Evolutionary conservation across 2,329 filamentous ascomycete genomes (phyloP).

Genomic region (Huntiella abstrusa): DNA sequence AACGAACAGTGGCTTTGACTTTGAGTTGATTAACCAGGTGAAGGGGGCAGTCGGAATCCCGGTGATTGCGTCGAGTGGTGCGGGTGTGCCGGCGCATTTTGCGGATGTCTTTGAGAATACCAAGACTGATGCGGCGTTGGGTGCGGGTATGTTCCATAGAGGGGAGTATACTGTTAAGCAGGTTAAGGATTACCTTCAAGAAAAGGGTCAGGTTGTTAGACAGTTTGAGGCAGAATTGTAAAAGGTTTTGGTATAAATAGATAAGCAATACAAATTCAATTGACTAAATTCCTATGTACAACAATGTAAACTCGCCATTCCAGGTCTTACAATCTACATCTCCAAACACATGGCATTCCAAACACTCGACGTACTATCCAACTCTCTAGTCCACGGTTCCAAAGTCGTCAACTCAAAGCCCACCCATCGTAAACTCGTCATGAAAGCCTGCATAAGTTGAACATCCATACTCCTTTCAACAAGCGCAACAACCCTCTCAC

Average conservation of each 20-base stretch:
- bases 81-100: conserved; percentile 76
- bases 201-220: conserved; percentile 58
- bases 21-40: conserved; percentile 76
- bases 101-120: conserved; percentile 77
- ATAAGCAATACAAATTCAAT: background rate
- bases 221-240: conserved; percentile 46
- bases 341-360: conserved; percentile 89
- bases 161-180: conserved; percentile 88
- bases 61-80: conserved; percentile 86
- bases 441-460: conserved; percentile 44
- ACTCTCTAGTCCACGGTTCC: conserved; percentile 48
- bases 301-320: background rate
- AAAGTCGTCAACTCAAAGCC: conserved; percentile 73
- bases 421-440: conserved; percentile 80
- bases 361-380: conserved; percentile 50
- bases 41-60: conserved; percentile 78
- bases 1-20: conserved; percentile 82
- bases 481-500: conserved; percentile 61
- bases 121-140: conserved; percentile 74
- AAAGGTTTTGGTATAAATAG: background rate
- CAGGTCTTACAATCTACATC: conserved; percentile 28
- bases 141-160: conserved; percentile 94
- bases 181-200: conserved; percentile 66
- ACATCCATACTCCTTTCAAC: conserved; percentile 52
- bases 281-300: background rate